phyloP scores from a whole-genome alignment of 805 yeast species.

The Hermanozyma aechmeae region DNA sequence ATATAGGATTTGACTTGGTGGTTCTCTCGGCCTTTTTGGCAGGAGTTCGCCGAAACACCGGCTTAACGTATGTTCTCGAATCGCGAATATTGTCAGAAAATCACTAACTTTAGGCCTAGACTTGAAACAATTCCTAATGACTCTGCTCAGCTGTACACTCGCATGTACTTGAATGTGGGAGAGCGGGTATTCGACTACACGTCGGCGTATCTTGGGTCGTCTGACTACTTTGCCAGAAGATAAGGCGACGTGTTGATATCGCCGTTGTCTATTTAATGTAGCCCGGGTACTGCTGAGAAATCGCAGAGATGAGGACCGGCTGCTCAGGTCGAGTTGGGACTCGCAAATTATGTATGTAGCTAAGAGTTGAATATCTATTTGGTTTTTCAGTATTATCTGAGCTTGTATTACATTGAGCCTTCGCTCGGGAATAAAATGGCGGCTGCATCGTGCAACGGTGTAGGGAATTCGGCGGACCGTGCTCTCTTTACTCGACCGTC shows the following conservation, averaged over 20 bases:
- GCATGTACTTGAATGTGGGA: conserved; percentile 73
- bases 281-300: too few species aligned
- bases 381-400: too few species aligned
- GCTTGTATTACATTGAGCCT: too few species aligned
- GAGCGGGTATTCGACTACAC: conserved; percentile 71
- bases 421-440: too few species aligned
- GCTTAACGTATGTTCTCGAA: conserved; percentile 30
- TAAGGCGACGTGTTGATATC: too few species aligned
- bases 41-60: conserved; percentile 61
- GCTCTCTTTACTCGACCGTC: conserved; percentile 83
- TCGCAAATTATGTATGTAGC: too few species aligned
- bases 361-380: too few species aligned
- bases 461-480: too few species aligned
- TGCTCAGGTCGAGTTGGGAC: too few species aligned
- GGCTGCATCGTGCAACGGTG: too few species aligned
- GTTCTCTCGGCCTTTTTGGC: conserved; percentile 43
- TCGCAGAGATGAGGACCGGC: too few species aligned
- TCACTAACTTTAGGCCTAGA: conserved; percentile 28
- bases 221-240: conserved; percentile 63
- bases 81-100: background rate
- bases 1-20: conserved; percentile 49
- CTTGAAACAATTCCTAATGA: conserved; percentile 33
- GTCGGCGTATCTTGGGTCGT: conserved; percentile 59
- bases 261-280: too few species aligned
- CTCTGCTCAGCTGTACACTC: conserved; percentile 41